Evolutionary conservation across 164 flowering plant genomes (phyloP).

Genomic region (Tetracentron sinense): DNA sequence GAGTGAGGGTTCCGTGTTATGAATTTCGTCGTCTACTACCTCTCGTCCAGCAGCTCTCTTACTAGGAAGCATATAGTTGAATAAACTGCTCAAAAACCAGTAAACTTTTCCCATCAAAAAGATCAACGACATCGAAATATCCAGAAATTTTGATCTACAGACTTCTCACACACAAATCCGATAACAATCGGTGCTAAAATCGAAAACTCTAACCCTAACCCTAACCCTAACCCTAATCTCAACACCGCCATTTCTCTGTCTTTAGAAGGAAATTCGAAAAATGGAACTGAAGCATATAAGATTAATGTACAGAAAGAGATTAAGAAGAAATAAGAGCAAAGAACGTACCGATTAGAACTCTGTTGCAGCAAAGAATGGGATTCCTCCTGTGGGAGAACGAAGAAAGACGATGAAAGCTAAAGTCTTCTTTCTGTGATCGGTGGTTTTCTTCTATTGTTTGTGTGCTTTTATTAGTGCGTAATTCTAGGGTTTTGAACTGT

Average conservation of each 20-base stretch:
- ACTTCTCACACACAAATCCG: conserved; percentile 6
- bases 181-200: conserved; percentile 14
- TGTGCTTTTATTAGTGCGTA: background rate
- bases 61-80: conserved; percentile 60
- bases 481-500: conserved; percentile 14
- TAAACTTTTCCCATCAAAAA: too few species aligned
- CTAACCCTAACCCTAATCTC: too few species aligned
- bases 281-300: conserved; percentile 13
- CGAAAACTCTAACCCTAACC: conserved; percentile 20
- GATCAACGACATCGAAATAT: conserved; percentile 27
- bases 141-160: conserved; percentile 17
- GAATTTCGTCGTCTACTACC: conserved; percentile 18
- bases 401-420: background rate
- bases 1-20: conserved; percentile 16
- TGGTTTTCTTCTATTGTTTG: background rate
- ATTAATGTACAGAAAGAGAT: background rate
- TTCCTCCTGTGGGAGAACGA: conserved; percentile 6
- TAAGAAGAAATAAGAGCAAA: conserved; percentile 6
- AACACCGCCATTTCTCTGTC: conserved; percentile 9
- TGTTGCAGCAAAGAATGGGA: conserved; percentile 21
- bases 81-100: conserved; percentile 42
- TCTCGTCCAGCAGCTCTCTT: conserved; percentile 43
- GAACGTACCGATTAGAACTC: conserved; percentile 26
- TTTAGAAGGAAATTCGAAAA: background rate
- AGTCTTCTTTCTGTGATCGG: background rate